phyloP scores from a whole-genome alignment of 768 basidiomycete genomes.

The Calocera viscosa region DNA sequence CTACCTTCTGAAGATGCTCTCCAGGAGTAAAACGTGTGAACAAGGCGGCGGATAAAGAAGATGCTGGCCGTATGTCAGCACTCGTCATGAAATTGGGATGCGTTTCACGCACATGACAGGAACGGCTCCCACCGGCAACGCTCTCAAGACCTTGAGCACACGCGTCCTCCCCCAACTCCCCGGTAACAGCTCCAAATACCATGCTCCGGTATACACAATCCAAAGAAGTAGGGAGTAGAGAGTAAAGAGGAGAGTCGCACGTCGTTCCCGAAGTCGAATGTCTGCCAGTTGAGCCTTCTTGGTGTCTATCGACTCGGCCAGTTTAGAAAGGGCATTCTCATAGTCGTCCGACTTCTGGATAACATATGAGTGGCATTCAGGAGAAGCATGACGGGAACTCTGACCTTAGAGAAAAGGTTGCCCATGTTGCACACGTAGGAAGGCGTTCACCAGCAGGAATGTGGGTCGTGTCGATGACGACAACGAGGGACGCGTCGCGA shows the following conservation, averaged over 20 bases:
- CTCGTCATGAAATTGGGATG: neutral
- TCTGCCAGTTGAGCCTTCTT: slow-evolving; percentile 64
- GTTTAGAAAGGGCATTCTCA: slow-evolving; percentile 53
- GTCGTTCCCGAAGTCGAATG: slow-evolving; percentile 72
- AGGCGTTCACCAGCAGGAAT: too few species aligned
- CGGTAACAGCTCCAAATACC: slow-evolving; percentile 22
- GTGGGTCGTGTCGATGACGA: too few species aligned
- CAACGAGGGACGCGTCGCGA: too few species aligned
- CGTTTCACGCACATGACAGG: slow-evolving; percentile 56
- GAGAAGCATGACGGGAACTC: neutral
- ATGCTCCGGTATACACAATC: slow-evolving; percentile 32
- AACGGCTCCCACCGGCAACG: slow-evolving; percentile 52
- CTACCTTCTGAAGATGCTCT: neutral
- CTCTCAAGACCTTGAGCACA: slow-evolving; percentile 27
- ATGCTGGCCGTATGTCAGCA: neutral
- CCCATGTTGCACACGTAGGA: neutral
- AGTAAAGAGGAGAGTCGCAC: slow-evolving; percentile 63
- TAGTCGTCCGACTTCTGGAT: slow-evolving; percentile 51
- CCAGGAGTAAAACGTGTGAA: neutral
- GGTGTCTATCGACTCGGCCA: slow-evolving; percentile 58
- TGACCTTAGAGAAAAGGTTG: neutral
- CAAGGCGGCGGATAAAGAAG: neutral
- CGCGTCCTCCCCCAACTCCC: slow-evolving; percentile 31
- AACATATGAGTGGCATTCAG: neutral
- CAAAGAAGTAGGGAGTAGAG: slow-evolving; percentile 64